These are phyloP conservation scores for Ilex asprella DNA, from an alignment of 257 asterid genomes.

Conservation along the genomic window DNA sequence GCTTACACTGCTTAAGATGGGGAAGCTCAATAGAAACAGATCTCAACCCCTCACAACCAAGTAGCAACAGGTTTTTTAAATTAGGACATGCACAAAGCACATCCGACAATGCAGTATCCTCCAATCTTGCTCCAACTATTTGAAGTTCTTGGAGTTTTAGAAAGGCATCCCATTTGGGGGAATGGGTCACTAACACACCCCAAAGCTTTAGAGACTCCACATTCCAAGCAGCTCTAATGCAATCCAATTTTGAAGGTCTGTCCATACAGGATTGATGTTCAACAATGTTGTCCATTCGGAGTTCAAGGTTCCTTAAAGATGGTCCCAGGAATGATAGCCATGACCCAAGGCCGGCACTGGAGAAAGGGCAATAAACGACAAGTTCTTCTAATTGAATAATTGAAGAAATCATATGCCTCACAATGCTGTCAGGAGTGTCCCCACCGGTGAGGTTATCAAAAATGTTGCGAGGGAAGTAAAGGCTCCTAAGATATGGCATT, in stretches of 20 bases:
- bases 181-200: conserved; percentile 71
- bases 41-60: conserved; percentile 84
- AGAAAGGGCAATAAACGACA: conserved; percentile 79
- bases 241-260: conserved; percentile 65
- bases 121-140: conserved; percentile 83
- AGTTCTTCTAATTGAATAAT: conserved; percentile 57
- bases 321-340: conserved; percentile 60
- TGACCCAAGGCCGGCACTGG: conserved; percentile 51
- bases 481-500: conserved; percentile 52
- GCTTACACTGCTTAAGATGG: conserved; percentile 59
- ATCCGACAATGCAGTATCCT: conserved; percentile 48
- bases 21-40: conserved; percentile 54
- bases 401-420: conserved; percentile 48
- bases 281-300: conserved; percentile 70
- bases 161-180: conserved; percentile 83
- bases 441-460: conserved; percentile 54
- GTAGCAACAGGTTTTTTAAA: conserved; percentile 61
- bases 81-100: conserved; percentile 75
- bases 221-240: conserved; percentile 57
- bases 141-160: conserved; percentile 68
- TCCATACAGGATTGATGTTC: conserved; percentile 34
- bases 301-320: conserved; percentile 65
- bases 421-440: conserved; percentile 51
- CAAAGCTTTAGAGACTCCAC: conserved; percentile 86
- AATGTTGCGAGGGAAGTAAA: conserved; percentile 67